Percentiles rank a stretch among this genome's conserved stretches.
phyloP scores from a whole-genome alignment of 176 grass and related monocot genomes.

The Eragrostis curvula region DNA sequence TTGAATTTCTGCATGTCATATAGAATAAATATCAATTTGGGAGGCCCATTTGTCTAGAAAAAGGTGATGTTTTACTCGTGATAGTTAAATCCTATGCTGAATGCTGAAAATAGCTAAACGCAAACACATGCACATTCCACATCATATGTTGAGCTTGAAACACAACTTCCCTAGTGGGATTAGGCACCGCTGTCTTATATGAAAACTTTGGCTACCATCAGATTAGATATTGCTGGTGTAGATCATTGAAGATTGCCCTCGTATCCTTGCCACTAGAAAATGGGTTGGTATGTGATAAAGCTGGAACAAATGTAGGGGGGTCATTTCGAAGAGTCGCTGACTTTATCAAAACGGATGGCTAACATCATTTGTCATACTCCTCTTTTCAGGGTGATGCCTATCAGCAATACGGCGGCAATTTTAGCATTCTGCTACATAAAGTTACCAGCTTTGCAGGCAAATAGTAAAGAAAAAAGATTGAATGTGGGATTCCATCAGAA shows the following conservation, averaged over 20 bases:
- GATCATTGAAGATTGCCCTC: neutral
- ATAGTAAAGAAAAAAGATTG: neutral
- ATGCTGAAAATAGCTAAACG: constrained; percentile 13
- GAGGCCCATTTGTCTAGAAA: constrained; percentile 22
- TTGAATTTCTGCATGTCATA: constrained; percentile 93
- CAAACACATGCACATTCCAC: constrained; percentile 22
- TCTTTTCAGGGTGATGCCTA: neutral
- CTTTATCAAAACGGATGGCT: neutral
- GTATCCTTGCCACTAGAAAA: neutral
- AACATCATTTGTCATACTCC: neutral
- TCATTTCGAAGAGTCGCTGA: neutral
- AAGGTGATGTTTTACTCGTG: constrained; percentile 21
- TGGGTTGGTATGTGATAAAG: neutral
- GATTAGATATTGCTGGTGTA: neutral
- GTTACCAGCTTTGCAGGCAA: neutral
- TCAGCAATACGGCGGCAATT: neutral
- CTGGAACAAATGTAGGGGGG: neutral
- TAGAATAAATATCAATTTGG: constrained; percentile 14
- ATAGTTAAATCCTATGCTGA: constrained; percentile 9
- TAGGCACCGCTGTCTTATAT: neutral
- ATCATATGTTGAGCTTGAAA: constrained; percentile 12
- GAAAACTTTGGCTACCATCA: constrained; percentile 7
- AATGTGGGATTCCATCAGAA: too few species aligned
- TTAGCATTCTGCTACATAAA: neutral
- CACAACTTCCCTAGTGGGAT: neutral